Percentiles rank a stretch among this genome's conserved stretches.
These are phyloP conservation scores for Solanum tarijense DNA, from an alignment of 257 asterid genomes.

Conservation along the genomic window DNA sequence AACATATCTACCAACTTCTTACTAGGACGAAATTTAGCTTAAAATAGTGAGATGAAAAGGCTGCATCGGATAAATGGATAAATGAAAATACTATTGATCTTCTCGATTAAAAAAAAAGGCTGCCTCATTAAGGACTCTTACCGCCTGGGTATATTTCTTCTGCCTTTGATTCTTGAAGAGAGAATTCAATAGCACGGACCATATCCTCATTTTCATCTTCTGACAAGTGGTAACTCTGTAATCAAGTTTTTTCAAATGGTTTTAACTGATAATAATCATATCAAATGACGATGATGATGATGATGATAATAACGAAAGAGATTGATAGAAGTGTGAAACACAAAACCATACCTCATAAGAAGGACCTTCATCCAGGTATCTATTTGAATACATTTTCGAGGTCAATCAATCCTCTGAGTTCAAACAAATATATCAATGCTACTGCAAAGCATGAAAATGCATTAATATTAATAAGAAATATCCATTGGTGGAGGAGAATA, in stretches of 20 bases:
- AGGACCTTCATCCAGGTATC: slow-evolving; percentile 1
- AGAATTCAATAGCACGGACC: neutral
- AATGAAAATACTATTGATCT: neutral
- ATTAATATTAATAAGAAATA: neutral
- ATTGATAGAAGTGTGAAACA: neutral
- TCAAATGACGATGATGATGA: neutral
- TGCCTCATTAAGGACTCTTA: neutral
- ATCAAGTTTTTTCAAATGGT: neutral
- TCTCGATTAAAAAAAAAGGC: neutral
- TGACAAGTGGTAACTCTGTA: neutral
- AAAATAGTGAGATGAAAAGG: neutral
- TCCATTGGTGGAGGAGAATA: neutral
- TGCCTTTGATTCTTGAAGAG: neutral
- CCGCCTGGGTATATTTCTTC: neutral
- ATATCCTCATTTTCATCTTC: slow-evolving; percentile 1
- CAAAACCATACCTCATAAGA: neutral
- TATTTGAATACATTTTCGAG: neutral
- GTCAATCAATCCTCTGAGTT: neutral
- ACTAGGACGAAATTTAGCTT: neutral
- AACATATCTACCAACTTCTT: neutral
- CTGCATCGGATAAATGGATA: neutral
- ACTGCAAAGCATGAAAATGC: neutral
- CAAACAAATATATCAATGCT: neutral
- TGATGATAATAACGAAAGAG: neutral
- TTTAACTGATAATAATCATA: neutral